These are phyloP conservation scores for Begonia masoniana DNA, from an alignment of 306 rosid species.

Conservation along the genomic window DNA sequence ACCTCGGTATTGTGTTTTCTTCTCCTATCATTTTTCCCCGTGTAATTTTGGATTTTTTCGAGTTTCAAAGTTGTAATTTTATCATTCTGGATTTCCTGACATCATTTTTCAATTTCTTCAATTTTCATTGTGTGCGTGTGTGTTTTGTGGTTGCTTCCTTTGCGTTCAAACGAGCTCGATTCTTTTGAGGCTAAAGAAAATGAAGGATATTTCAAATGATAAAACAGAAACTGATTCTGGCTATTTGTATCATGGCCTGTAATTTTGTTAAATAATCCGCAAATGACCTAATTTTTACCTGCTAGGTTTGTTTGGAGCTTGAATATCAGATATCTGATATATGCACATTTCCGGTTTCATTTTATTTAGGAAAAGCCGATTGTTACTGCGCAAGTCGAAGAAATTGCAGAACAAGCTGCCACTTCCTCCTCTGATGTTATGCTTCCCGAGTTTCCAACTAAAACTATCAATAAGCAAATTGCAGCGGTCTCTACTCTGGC, in stretches of 20 bases:
- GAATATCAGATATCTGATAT: neutral
- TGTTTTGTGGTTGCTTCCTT: no score
- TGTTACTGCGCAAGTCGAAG: conserved; percentile 19
- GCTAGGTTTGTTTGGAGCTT: neutral
- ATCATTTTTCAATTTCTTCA: no score
- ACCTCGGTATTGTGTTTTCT: conserved; percentile 21
- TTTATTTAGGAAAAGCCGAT: conserved; percentile 25
- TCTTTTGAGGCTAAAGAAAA: no score
- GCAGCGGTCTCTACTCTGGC: conserved; percentile 63
- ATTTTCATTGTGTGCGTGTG: no score
- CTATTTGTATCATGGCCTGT: no score
- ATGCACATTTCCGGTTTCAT: neutral
- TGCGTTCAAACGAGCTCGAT: no score
- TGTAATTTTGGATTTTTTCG: no score
- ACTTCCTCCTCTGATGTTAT: conserved; percentile 22
- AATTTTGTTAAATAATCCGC: neutral
- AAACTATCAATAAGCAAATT: conserved; percentile 39
- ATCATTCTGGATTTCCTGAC: neutral
- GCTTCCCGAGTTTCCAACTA: conserved; percentile 48
- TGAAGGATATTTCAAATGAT: no score
- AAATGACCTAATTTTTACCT: neutral
- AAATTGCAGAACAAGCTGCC: conserved; percentile 14
- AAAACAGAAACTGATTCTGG: no score
- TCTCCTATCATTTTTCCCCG: no score
- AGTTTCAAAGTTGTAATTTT: no score